Percentiles rank a stretch among this genome's conserved stretches.
phyloP scores from a whole-genome alignment of 2,329 filamentous ascomycete species.

The Orbilia ellipsospora region DNA sequence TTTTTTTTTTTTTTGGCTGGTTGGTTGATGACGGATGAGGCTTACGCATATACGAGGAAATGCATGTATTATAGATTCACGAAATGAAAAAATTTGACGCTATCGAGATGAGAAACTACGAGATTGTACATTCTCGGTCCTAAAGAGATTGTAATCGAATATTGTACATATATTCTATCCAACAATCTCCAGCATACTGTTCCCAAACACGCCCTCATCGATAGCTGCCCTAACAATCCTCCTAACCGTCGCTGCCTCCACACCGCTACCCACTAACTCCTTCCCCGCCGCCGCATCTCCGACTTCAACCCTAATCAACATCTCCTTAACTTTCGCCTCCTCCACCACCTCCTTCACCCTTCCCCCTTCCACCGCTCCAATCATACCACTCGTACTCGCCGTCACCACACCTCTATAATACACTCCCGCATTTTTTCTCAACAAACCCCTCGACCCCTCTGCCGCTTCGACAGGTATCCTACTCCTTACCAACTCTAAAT shows the following conservation, averaged over 20 bases:
- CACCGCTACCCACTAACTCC: conserved; percentile 18
- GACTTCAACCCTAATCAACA: conserved; percentile 53
- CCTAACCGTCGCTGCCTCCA: conserved; percentile 23
- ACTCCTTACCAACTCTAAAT: conserved; percentile 57
- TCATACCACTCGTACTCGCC: conserved; percentile 19
- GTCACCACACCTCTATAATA: conserved; percentile 57
- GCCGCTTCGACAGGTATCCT: conserved; percentile 50
- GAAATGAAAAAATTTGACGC: too few relatives aligned
- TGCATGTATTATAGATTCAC: too few relatives aligned
- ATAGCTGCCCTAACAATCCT: conserved; percentile 55
- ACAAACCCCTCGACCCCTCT: conserved; percentile 36
- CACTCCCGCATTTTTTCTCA: conserved; percentile 57
- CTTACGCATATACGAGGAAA: too few relatives aligned
- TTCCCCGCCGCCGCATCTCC: conserved; percentile 43
- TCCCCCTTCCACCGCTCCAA: conserved; percentile 46
- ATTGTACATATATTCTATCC: not conserved
- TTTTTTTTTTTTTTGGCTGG: too few relatives aligned
- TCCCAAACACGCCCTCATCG: conserved; percentile 59
- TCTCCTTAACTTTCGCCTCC: conserved; percentile 57
- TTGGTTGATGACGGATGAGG: too few relatives aligned
- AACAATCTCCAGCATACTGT: conserved; percentile 31
- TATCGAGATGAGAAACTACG: too few relatives aligned
- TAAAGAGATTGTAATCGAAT: too few relatives aligned
- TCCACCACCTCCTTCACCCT: conserved; percentile 49
- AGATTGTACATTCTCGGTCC: too few relatives aligned